Evolutionary conservation across 257 asterid genomes (phyloP).

Genomic region (Nicotiana sylvestris): DNA sequence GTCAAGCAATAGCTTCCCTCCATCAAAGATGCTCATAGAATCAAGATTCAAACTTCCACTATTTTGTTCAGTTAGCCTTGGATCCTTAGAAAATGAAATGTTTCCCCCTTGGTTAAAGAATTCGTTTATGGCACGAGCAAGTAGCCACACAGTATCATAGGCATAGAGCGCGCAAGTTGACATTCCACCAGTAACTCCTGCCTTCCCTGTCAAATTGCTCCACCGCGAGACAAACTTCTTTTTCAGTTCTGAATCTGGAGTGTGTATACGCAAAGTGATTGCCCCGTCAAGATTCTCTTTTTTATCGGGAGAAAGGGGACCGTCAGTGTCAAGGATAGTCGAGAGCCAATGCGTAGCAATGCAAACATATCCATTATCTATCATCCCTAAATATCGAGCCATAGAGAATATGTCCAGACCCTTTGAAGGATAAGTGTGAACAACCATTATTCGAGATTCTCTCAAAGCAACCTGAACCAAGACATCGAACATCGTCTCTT

Average conservation of each 20-base stretch:
- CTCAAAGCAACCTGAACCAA: constrained; percentile 37
- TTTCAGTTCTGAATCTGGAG: constrained; percentile 35
- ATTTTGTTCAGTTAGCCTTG: constrained; percentile 20
- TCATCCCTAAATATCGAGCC: constrained; percentile 49
- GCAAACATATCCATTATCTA: constrained; percentile 54
- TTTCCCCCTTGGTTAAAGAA: constrained; percentile 38
- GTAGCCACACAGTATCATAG: constrained; percentile 63
- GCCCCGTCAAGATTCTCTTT: constrained; percentile 43
- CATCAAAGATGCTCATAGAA: constrained; percentile 43
- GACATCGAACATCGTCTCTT: constrained; percentile 34
- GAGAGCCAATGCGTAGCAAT: constrained; percentile 63
- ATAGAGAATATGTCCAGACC: constrained; percentile 36
- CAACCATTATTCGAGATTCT: constrained; percentile 46
- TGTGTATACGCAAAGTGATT: constrained; percentile 36
- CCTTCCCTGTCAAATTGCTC: constrained; percentile 25
- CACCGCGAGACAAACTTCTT: constrained; percentile 37
- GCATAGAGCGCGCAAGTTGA: constrained; percentile 46
- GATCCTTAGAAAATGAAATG: constrained; percentile 39
- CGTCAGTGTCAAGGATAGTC: constrained; percentile 33
- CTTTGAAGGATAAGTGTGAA: constrained; percentile 38
- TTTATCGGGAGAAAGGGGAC: constrained; percentile 14
- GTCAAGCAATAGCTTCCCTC: constrained; percentile 34
- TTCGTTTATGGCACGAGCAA: constrained; percentile 52
- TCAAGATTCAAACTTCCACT: constrained; percentile 26
- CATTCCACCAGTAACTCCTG: constrained; percentile 22